phyloP scores from a whole-genome alignment of 352 stramenopile genomes.

The Hyaloperonospora brassicae region DNA sequence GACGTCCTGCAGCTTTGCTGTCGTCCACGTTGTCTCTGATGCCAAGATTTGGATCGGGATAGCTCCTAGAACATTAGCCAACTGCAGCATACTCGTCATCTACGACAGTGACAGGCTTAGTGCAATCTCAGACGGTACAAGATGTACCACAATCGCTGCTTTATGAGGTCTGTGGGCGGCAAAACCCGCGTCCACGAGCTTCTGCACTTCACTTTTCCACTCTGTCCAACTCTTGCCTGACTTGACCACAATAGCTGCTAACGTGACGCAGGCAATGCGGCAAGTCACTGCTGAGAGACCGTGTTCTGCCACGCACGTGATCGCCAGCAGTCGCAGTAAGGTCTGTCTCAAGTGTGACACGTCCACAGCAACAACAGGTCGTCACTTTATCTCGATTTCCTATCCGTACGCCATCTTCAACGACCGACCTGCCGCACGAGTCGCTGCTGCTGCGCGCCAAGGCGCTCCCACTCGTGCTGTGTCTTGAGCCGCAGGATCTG shows the following conservation, averaged over 20 bases:
- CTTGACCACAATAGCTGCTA: slow-evolving; percentile 46
- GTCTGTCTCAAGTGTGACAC: slow-evolving; percentile 21
- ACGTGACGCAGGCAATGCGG: slow-evolving; percentile 39
- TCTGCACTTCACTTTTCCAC: slow-evolving; percentile 45
- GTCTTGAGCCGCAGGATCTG: slow-evolving; percentile 69
- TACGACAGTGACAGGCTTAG: not conserved
- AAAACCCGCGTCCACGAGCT: slow-evolving; percentile 34
- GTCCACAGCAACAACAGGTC: slow-evolving; percentile 7
- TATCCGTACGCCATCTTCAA: not conserved
- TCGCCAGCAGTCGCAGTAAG: slow-evolving; percentile 36
- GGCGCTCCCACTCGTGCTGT: slow-evolving; percentile 36
- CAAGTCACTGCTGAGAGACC: slow-evolving; percentile 27
- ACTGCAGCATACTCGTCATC: slow-evolving; percentile 15
- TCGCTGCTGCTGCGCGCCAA: slow-evolving; percentile 29
- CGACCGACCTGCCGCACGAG: slow-evolving; percentile 37
- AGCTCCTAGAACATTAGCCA: slow-evolving; percentile 38
- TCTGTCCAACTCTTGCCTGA: slow-evolving; percentile 30
- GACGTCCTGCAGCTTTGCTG: slow-evolving; percentile 20
- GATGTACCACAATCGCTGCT: slow-evolving; percentile 32
- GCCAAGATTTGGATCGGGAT: slow-evolving; percentile 42
- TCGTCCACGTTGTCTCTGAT: slow-evolving; percentile 20
- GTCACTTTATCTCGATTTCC: slow-evolving; percentile 2
- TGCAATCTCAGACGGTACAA: not conserved
- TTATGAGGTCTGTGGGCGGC: slow-evolving; percentile 24
- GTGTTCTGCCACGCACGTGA: slow-evolving; percentile 20